Base-by-base conservation (phyloP, 2,329 filamentous ascomycete genomes). In the Diaporthe citrichinensis region DNA sequence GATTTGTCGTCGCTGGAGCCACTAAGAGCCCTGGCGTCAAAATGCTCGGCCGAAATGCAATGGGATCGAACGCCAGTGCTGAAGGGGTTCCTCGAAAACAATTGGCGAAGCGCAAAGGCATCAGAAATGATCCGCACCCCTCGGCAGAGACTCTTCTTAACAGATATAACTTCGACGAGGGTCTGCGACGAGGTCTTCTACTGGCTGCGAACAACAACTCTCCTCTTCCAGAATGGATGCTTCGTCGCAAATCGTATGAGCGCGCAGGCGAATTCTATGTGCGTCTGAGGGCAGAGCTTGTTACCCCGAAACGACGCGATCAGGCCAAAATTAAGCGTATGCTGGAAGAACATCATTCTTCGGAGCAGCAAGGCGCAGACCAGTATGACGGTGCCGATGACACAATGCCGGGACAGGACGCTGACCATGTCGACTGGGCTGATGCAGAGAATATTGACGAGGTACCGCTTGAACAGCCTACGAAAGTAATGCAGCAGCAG, bases 281-380 rank as follows among this genome's bases (percentile, higher is more conserved):
- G 5, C 69, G 53, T 25, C 41, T 72, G 39, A 72, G 34, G n/a
- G 28, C 39, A 49, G 69, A 72, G 55, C 55, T 72, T 34, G 53
- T 59, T 41, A 12, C 41, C 25, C 65, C 65, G 4, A 3, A 36
- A 36, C 15, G 7, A 31, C 69, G 69, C 25, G 31, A 72, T 23
- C 69, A 72, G 31, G 28, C 55, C 41, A 51, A 72, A 59, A 61
- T 61, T 31, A 59, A 44, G 20, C 69, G 55, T 44, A 59, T 72
- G 69, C 69, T 72, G 28, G 69, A 41, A 6, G 69, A 72, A 25
- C 28, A 28, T 36, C 28, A n/a, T n/a, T 36, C 41, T 49, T 25
- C 41, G 57, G 25, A 72, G 23, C 69, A 34, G 65, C 65, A 55
- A 53, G 46, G 10, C 14, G n/a, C 28, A 28, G 23, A 39, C 12